Evolutionary conservation across 2,329 filamentous ascomycete species (phyloP), one percentile per base, ranked within the genome.

Genomic region (Atkinsonella texensis): DNA sequence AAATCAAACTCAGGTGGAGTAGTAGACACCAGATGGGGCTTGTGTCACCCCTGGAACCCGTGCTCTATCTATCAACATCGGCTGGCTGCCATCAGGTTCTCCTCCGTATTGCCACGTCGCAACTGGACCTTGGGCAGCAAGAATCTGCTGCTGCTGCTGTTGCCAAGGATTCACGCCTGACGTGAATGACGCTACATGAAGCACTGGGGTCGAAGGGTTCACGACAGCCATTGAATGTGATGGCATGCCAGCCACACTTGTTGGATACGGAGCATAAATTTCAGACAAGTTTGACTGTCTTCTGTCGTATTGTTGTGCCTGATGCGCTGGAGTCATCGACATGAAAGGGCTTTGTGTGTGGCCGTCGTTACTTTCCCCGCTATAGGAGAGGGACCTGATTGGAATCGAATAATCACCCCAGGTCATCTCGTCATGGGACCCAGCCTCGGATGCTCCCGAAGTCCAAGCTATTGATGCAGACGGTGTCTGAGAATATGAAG

Each of bases 361-460:
- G 47, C 61, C 60, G 4, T 59, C 54, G 51, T 68, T 59, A 38
- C 63, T 61, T 17, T 76, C 74, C 42, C 70, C 68, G 31, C 73
- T 68, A 47, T 74, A 77, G 0, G 75, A 76, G 58, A 76, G 63
- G 4, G 74, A 76, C 44, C 75, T 69, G 31, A 64, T 59, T 13
- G 68, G 65, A 6, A 70, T 67, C 2, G 69, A 62, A 69, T 76
- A 52, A 61, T 64, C 48, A 57, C 65, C 70, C 65, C 75, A 79
- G 8, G 63, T 58, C 53, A 74, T 62, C 20, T 76, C 73, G 44
- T 73, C 72, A 17, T 71, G 68, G 41, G 68, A 58, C 10, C 64
- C 62, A 33, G 69, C 52, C 39, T 74, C 70, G 7, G 69, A 60
- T 48, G 51, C 55, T 45, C 56, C 61, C 23, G 67, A 63, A 32